Conservation (phyloP, 2,329 filamentous ascomycete genomes). For the Sarocladium strictum region DNA sequence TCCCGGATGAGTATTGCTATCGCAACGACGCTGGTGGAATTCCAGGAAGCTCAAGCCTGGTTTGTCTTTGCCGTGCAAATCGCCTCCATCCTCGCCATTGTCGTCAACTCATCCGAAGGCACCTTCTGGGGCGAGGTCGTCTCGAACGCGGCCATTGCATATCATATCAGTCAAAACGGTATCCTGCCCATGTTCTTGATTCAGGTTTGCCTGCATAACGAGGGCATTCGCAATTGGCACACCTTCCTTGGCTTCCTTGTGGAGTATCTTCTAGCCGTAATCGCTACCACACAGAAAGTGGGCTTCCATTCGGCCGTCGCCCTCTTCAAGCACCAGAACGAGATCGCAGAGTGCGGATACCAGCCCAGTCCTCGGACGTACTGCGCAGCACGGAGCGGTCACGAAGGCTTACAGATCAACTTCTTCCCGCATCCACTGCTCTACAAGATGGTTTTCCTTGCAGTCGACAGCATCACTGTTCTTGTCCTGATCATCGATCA, state of each 20-base stretch:
- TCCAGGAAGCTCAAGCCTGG: constrained; percentile 33
- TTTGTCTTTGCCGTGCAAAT: constrained; percentile 34
- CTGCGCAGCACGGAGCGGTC: constrained; percentile 27
- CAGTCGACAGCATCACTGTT: constrained; percentile 30
- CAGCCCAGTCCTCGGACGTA: constrained; percentile 33
- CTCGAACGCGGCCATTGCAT: constrained; percentile 30
- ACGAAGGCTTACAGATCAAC: constrained; percentile 26
- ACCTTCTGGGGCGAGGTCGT: constrained; percentile 34
- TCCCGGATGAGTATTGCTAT: constrained; percentile 33
- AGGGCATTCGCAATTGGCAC: constrained; percentile 34
- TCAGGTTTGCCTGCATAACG: constrained; percentile 31
- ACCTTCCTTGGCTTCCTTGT: constrained; percentile 33
- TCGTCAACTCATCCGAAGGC: constrained; percentile 33
- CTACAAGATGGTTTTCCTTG: constrained; percentile 31
- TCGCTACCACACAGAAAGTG: constrained; percentile 31
- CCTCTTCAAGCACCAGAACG: constrained; percentile 26
- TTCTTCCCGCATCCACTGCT: constrained; percentile 32
- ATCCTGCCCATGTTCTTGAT: constrained; percentile 31
- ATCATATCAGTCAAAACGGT: constrained; percentile 30
- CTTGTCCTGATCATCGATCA: constrained; percentile 27
- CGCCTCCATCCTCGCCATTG: constrained; percentile 33
- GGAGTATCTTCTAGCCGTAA: constrained; percentile 30
- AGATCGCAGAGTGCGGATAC: constrained; percentile 25
- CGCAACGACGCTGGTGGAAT: constrained; percentile 33
- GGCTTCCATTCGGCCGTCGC: constrained; percentile 27